Evolutionary conservation across 2,329 filamentous ascomycete genomes (phyloP), one percentile per base, ranked within the genome.

Genomic region (Westerdykella sp.): DNA sequence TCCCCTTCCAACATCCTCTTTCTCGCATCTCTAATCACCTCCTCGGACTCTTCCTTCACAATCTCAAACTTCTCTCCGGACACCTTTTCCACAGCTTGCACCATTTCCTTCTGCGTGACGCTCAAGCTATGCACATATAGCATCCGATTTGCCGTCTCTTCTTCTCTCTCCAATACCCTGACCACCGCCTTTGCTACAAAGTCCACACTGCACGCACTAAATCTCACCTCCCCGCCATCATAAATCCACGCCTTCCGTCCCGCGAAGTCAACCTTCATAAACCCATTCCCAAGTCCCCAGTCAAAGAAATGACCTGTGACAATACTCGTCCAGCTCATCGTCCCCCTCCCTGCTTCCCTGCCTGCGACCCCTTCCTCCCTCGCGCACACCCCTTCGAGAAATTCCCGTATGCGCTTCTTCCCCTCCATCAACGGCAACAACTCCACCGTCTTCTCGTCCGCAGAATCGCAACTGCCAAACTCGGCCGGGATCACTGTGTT

Each of bases 221-320:
- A 77, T 32, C 68, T 74, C 44, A 74, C 71, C 39, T 78, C 66
- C 1, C 81, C 80, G 0, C 73, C 74, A 57, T 84, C 80, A 42
- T 76, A 72, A 23, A 84, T 70, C 0, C 70, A 75, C 1, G 75
- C 77, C 0, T 69, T 77, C 39, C 73, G 72, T 10, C 65, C 65
- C 18, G 67, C 57, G 30, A 80, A 61, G 46, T 79, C 72, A 44
- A 81, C 73, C 35, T 76, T 77, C 6, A 81, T 57, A 39, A 78
- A 68, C 0, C 72, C 70, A 14, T 59, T 59, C 1, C 54, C 59
- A 12, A 82, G 67, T 3, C 73, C 73, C 72, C 74, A 79, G 54
- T 84, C 81, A 56, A 84, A 81, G 60, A 84, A 79, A 16, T 77
- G 69, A 0, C 79, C 78, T 7, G 70, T 76, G 3, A 79, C 73